Percentiles rank a stretch among this genome's conserved stretches.
These are phyloP conservation scores for Pascua sp. DNA, from an alignment of 1,284 basidiomycete genomes.

Conservation along the genomic window DNA sequence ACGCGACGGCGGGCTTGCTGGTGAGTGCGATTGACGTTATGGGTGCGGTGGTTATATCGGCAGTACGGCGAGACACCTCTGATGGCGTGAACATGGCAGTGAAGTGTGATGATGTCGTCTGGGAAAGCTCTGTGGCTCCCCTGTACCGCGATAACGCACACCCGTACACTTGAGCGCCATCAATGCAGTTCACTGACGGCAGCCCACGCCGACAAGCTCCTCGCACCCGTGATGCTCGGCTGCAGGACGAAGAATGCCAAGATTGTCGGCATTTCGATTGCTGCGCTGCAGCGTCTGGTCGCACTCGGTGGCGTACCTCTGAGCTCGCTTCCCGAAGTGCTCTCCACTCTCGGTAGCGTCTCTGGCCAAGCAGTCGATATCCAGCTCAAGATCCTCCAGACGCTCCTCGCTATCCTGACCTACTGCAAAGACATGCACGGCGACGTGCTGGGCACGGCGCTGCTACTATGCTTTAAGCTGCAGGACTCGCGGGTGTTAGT, in stretches of 20 bases:
- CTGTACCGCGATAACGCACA: too few species aligned
- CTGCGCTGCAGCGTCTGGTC: constrained; percentile 86
- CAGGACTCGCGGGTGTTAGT: constrained; percentile 94
- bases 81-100: too few species aligned
- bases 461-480: constrained; percentile 87
- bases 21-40: constrained; percentile 17
- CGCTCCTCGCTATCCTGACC: constrained; percentile 80
- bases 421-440: constrained; percentile 79
- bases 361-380: constrained; percentile 91
- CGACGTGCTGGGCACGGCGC: constrained; percentile 68
- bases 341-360: constrained; percentile 77
- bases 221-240: constrained; percentile 88
- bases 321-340: constrained; percentile 64
- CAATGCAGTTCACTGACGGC: constrained; percentile 34
- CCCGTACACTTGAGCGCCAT: too few species aligned
- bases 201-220: constrained; percentile 71
- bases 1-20: constrained; percentile 35
- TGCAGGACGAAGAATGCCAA: constrained; percentile 91
- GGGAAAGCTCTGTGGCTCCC: too few species aligned
- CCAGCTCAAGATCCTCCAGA: constrained; percentile 86
- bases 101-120: too few species aligned
- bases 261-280: constrained; percentile 85
- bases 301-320: constrained; percentile 74
- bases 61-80: too few species aligned
- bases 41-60: too few species aligned